These are phyloP conservation scores for Eleusine coracana DNA, from an alignment of 176 grass and related monocot species.

Conservation along the genomic window DNA sequence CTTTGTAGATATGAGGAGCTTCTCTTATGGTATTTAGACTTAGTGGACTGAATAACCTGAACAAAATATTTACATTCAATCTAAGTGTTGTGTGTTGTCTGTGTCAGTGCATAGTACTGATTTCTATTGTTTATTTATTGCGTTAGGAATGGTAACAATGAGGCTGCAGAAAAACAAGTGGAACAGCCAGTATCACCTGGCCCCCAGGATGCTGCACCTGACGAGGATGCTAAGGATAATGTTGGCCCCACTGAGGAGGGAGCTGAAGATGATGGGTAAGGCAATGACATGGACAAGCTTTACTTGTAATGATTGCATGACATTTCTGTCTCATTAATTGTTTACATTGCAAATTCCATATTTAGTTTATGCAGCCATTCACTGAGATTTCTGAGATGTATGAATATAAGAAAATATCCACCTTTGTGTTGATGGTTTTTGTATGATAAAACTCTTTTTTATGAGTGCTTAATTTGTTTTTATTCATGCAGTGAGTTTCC, in stretches of 20 bases:
- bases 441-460: background rate
- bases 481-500: conserved; percentile 45
- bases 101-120: background rate
- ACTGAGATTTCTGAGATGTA: background rate
- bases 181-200: conserved; percentile 29
- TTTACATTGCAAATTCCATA: background rate
- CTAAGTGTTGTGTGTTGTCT: background rate
- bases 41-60: background rate
- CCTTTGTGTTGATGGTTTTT: background rate
- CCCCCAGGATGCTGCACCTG: conserved; percentile 49
- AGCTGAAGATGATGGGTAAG: conserved; percentile 55
- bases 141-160: conserved; percentile 41
- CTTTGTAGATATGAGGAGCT: background rate
- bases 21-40: background rate
- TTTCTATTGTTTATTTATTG: background rate
- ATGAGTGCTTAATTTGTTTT: background rate
- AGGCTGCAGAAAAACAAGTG: conserved; percentile 5
- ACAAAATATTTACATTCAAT: background rate
- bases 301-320: background rate
- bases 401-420: background rate
- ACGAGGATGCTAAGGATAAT: conserved; percentile 44
- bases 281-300: background rate
- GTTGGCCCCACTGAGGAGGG: conserved; percentile 47
- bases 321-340: background rate
- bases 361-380: background rate